phyloP scores from a whole-genome alignment of 768 basidiomycete species.

The Lenzites betulinus region DNA sequence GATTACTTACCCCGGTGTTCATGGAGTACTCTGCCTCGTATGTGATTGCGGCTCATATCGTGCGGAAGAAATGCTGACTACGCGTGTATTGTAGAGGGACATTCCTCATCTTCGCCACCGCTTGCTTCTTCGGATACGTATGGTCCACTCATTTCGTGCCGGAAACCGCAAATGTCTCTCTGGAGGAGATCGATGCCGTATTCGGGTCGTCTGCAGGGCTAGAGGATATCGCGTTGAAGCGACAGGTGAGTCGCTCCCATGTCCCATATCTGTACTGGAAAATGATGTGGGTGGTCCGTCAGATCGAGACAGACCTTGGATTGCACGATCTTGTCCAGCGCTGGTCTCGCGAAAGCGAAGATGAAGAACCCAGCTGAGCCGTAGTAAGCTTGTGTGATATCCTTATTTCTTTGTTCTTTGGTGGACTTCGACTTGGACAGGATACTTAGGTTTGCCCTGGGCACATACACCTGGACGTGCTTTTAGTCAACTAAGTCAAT shows the following conservation, averaged over 20 bases:
- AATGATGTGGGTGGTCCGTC: neutral
- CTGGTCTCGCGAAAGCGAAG: slow-evolving; percentile 3
- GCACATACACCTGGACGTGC: no score
- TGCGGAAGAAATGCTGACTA: neutral
- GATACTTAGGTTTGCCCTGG: no score
- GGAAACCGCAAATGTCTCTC: slow-evolving; percentile 74
- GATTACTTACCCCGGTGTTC: slow-evolving; percentile 68
- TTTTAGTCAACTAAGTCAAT: no score
- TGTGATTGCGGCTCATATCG: slow-evolving; percentile 17
- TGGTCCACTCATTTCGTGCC: slow-evolving; percentile 74
- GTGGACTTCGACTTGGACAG: no score
- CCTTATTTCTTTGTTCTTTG: no score
- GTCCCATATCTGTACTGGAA: neutral
- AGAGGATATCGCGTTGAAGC: slow-evolving; percentile 53
- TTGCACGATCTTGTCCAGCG: slow-evolving; percentile 46
- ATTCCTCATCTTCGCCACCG: slow-evolving; percentile 65
- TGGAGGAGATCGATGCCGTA: slow-evolving; percentile 75
- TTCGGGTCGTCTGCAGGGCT: slow-evolving; percentile 61
- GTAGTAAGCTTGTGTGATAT: no score
- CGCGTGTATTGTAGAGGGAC: slow-evolving; percentile 47
- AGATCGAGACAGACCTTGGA: slow-evolving; percentile 64
- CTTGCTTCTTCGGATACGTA: slow-evolving; percentile 66
- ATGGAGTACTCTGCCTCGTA: slow-evolving; percentile 63
- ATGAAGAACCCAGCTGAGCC: no score
- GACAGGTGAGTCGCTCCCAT: slow-evolving; percentile 44